Evolutionary conservation across 495 filamentous ascomycete genomes (phyloP), one percentile per base, ranked within the genome.

Genomic region (Xylaria sp.): DNA sequence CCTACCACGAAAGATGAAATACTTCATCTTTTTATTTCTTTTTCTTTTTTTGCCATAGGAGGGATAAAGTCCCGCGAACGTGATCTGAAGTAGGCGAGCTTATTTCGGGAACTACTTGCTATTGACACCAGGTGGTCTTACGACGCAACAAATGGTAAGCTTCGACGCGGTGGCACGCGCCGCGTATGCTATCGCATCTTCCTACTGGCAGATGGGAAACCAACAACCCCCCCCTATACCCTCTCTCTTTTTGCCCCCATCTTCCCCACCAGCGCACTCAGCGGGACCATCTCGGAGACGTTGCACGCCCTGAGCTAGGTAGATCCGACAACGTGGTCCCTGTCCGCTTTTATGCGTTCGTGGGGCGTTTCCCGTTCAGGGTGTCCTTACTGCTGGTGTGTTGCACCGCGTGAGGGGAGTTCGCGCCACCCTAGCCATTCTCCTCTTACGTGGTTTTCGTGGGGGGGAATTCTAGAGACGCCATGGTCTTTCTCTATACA

Each of bases 261-360:
- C 12, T 14, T 46, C 44, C 21, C 46, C n/a, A 17, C 31, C 41
- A n/a, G 19, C 52, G n/a, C 17, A 46, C 41, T 35, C 66, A 37
- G 53, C 41, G 66, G 26, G 66, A 19, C 21, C 41, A 57, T 59
- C 50, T 59, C 41, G 66, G 53, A 31, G 52, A 68, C 66, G 66
- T 68, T 59, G 66, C 53, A 68, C 53, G 24, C 66, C 66, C 66
- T 59, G 53, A 61, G 41, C 11, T 44, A 48, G 41, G 41, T 11
- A 0, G 66, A 68, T 68, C 66, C 67, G 57, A 61, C 57, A 69
- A 61, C 67, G 67, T 69, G 67, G 67, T 52, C 67, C 67, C 52
- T 62, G 67, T 69, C 67, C 57, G 52, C 67, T 59, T 41, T 61
- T 12, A 48, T 69, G 41, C 67, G 67, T 69, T 69, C 57, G 57